Evolutionary conservation across 2,329 filamentous ascomycete genomes (phyloP), one percentile per base, ranked within the genome.

Genomic region (Sporothrix dimorphospora): DNA sequence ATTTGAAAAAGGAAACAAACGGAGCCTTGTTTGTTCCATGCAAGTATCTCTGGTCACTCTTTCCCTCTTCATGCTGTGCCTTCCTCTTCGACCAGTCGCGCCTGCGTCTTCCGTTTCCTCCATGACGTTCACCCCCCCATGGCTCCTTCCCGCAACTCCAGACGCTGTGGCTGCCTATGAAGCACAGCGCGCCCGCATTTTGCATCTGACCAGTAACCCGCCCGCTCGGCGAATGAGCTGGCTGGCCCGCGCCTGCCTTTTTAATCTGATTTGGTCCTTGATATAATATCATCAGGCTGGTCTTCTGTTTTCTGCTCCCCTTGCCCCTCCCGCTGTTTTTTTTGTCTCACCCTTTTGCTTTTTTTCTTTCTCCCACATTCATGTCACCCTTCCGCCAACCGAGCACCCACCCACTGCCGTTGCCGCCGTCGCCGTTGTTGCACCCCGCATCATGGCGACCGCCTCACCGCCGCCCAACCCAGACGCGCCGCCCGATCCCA

Each of bases 401-500:
- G 12, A 24, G 38, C 57, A 24, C n/a, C 51, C 53, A 8, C 67
- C 42, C 11, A 59, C 30, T 21, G 24, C 21, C 38, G 59, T 21
- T 49, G 47, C n/a, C 59, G 38, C 38, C 40, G 51, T 11, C 70
- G 61, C 70, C 38, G 69, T 14, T 49, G 53, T 42, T n/a, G 49
- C 34, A 53, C 38, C 34, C 49, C 19, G 53, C 71, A 74, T 45
- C 67, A 75, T 75, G 72, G 69, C 73, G 72, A 73, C 72, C 27
- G 67, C 73, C 49, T 9, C 69, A 70, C 40, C 71, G 51, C 71
- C 72, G 66, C 71, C 71, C 38, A 49, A 65, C 4, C 40, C 51
- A 55, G 76, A 78, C 42, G 45, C 77, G 69, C 49, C 76, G 38
- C 72, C 75, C 61, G 77, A 78, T 59, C 53, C 77, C 47, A 81